A percentile compares a stretch with the other conserved stretches of the same genome.
Conservation (phyloP, 257 asterid genomes). For the Coffea canephora region DNA sequence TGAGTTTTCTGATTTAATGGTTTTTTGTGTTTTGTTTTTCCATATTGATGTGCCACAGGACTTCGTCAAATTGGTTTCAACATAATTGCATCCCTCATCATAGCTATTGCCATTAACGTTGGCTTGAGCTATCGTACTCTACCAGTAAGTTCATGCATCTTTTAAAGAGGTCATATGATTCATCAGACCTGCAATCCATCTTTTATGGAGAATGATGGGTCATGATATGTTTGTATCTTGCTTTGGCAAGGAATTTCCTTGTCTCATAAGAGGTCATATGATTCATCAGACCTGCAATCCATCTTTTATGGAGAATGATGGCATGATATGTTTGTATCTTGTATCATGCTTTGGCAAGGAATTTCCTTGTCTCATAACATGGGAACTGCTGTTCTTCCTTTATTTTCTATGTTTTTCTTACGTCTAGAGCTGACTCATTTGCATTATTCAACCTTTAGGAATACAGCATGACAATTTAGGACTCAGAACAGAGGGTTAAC, state of each 20-base stretch:
- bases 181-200: not conserved
- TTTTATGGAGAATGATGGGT: not conserved
- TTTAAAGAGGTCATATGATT: not conserved
- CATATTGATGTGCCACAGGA: conserved; percentile 27
- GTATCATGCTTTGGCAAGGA: not conserved
- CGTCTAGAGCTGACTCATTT: not conserved
- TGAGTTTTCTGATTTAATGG: not conserved
- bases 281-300: not conserved
- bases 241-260: too few relatives aligned
- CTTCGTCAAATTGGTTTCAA: conserved; percentile 74
- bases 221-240: too few relatives aligned
- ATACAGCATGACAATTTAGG: not conserved
- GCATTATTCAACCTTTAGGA: not conserved
- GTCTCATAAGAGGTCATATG: not conserved
- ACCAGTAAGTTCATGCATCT: conserved; percentile 51
- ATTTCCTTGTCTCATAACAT: not conserved
- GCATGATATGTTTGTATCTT: not conserved
- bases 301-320: not conserved
- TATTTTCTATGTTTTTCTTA: not conserved
- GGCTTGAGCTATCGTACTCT: conserved; percentile 66
- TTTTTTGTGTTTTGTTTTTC: not conserved
- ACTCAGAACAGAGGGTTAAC: too few relatives aligned
- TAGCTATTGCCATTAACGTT: conserved; percentile 48
- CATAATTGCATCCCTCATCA: conserved; percentile 44
- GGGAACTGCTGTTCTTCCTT: not conserved